phyloP scores from a whole-genome alignment of 306 rosid species.

The Inga oerstediana region DNA sequence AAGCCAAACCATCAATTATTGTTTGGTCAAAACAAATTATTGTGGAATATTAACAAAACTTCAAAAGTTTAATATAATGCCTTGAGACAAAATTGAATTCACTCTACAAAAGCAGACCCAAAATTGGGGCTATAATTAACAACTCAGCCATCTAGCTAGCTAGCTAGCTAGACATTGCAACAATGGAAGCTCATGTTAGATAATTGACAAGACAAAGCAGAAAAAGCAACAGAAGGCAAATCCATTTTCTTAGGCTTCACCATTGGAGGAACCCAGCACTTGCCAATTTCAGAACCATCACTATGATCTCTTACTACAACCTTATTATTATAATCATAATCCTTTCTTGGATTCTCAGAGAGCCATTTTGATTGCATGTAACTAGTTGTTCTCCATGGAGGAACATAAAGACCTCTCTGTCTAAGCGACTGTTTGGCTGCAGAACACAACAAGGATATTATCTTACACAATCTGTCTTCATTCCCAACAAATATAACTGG shows the following conservation, averaged over 20 bases:
- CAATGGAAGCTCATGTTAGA: slow-evolving; percentile 61
- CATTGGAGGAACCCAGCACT: slow-evolving; percentile 50
- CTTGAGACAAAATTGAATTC: background rate
- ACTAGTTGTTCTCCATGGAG: slow-evolving; percentile 78
- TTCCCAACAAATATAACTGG: slow-evolving; percentile 67
- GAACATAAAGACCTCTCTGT: slow-evolving; percentile 74
- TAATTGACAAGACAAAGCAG: slow-evolving; percentile 68
- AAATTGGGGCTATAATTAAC: background rate
- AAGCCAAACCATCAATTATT: background rate
- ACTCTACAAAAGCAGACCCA: slow-evolving; percentile 6
- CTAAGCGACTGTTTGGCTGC: slow-evolving; percentile 76
- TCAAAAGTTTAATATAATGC: background rate
- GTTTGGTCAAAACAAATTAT: background rate
- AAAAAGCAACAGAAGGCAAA: slow-evolving; percentile 43
- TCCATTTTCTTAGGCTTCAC: slow-evolving; percentile 46
- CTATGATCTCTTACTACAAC: background rate
- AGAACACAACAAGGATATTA: slow-evolving; percentile 60
- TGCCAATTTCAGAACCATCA: slow-evolving; percentile 2
- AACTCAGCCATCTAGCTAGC: background rate
- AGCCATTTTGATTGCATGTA: slow-evolving; percentile 62
- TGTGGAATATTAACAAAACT: background rate
- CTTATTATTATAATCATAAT: background rate
- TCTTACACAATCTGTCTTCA: slow-evolving; percentile 53
- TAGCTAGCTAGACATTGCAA: slow-evolving; percentile 28
- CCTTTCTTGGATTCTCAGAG: background rate